Conservation (phyloP, 345 rosid species). For the Sonneratia alba region DNA sequence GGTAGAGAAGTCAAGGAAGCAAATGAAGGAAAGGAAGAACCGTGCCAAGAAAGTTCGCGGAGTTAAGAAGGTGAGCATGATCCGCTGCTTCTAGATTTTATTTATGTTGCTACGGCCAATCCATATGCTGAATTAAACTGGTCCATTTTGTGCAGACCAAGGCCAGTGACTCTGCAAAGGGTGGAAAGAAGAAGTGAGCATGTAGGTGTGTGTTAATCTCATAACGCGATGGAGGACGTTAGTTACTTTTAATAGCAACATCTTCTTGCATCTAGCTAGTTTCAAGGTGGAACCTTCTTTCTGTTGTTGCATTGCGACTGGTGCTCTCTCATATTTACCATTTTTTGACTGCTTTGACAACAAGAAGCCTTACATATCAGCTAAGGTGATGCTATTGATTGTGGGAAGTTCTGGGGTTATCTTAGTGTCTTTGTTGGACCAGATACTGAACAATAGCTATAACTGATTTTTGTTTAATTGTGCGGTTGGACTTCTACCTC, state of each 20-base stretch:
- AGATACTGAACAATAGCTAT: not conserved
- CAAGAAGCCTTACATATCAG: not conserved
- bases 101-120: not conserved
- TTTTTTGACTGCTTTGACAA: constrained; percentile 4
- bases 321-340: not conserved
- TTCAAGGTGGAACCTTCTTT: not conserved
- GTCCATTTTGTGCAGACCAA: constrained; percentile 25
- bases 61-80: constrained; percentile 35
- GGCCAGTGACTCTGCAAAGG: constrained; percentile 44
- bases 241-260: constrained; percentile 2
- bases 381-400: not conserved
- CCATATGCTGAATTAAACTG: not conserved
- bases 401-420: not conserved
- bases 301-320: not conserved
- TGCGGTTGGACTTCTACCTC: no score
- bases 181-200: constrained; percentile 42
- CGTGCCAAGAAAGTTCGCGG: constrained; percentile 46
- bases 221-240: not conserved
- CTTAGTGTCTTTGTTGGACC: not conserved
- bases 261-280: constrained; percentile 8
- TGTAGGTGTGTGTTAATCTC: not conserved
- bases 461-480: not conserved
- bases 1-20: constrained; percentile 45
- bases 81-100: not conserved
- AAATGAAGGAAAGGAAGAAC: constrained; percentile 46